Conservation (phyloP, 495 filamentous ascomycete genomes). For the Letharia columbiana region DNA sequence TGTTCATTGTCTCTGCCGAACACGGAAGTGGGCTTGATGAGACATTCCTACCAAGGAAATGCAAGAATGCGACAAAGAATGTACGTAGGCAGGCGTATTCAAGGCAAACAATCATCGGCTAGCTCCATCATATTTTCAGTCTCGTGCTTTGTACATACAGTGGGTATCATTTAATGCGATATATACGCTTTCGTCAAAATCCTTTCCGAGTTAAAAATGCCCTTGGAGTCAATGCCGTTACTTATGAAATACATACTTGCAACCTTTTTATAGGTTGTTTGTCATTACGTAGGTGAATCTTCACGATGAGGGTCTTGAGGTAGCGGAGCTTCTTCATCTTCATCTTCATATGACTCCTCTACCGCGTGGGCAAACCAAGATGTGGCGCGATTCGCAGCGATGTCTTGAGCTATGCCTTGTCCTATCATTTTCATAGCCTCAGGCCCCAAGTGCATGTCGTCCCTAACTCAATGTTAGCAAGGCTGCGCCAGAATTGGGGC, state of each 20-base stretch:
- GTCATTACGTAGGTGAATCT: conserved; percentile 2
- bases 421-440: conserved; percentile 43
- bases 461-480: conserved; percentile 32
- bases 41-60: conserved; percentile 23
- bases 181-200: conserved; percentile 4
- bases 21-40: conserved; percentile 23
- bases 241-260: background rate
- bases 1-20: conserved; percentile 28
- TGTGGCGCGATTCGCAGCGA: conserved; percentile 31
- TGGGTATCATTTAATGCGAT: conserved; percentile 15
- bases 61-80: conserved; percentile 28
- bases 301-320: conserved; percentile 1
- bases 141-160: conserved; percentile 4
- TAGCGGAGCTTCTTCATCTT: conserved; percentile 3
- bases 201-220: background rate
- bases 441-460: conserved; percentile 45
- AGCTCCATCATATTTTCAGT: conserved; percentile 8
- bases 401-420: conserved; percentile 38
- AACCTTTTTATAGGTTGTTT: background rate
- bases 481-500: conserved; percentile 15
- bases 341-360: background rate
- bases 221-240: background rate
- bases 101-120: background rate
- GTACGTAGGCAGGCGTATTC: conserved; percentile 14
- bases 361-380: conserved; percentile 22